Base-by-base conservation (phyloP, 768 basidiomycete species). In the Hortiboletus flavorubellus region DNA sequence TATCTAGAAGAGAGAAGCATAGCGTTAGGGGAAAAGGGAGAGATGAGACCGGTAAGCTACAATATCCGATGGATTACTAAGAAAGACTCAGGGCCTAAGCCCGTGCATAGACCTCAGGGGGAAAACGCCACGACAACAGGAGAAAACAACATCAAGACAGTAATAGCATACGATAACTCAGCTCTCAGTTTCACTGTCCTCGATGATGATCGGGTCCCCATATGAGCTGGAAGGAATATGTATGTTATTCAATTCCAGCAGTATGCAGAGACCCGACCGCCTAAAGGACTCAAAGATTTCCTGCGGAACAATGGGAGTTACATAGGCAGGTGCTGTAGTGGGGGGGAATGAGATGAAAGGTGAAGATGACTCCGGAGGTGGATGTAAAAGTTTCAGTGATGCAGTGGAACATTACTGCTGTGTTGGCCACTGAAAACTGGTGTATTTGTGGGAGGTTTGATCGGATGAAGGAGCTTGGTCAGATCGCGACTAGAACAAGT, bases 181-280 rank as follows among this genome's bases (percentile, higher is more conserved):
- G 30, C 49, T 7, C 42, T 62, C 66, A 12, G 43, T 51, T 11
- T 59, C 59, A 55, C 53, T 60, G 41, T 71, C 64, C 39, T 61
- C 63, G 23, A 65, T 34, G 29, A 68, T 16, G 16, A 69, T 69
- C 33, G 68, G 66, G 31, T 64, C 58, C 35, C 23, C 54, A 50
- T 35, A 38, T 1, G 61, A 59, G 39, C 67, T 68, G 9, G 44
- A 55, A 21, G 45, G 39, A n/a, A 34, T 8, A n/a, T 34, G 34
- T 8, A 42, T 49, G 37, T 39, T 48, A 37, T 54, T 49, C 42
- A 49, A 49, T 14, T 30, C 55, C 9, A 42, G 26, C 5, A 55
- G 26, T 18, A 54, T 23, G 7, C 54, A 50, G 26, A 51, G 55
- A 38, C 47, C 35, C 10, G 59, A 34, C 23, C 33, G 60, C 45